phyloP scores from a whole-genome alignment of 306 rosid species.

The Mimosa pudica region DNA sequence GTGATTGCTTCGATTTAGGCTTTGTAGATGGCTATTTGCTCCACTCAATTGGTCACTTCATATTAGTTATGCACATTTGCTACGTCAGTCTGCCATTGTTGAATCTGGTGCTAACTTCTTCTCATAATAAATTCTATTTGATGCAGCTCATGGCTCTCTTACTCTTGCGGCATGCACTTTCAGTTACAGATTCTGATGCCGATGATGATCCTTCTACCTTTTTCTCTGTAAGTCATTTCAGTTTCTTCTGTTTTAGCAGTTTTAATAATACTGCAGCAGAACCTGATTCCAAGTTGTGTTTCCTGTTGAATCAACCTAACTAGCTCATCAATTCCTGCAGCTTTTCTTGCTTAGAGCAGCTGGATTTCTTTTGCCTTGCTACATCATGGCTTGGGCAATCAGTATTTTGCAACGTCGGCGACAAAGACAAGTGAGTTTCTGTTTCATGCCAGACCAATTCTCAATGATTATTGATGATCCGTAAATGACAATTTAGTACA shows the following conservation, averaged over 20 bases:
- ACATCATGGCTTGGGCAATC: constrained; percentile 99
- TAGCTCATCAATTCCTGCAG: constrained; percentile 44
- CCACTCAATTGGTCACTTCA: neutral
- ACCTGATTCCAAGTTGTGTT: constrained; percentile 2
- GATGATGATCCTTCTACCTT: constrained; percentile 73
- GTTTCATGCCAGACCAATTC: neutral
- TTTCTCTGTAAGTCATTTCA: constrained; percentile 62
- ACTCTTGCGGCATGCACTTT: constrained; percentile 74
- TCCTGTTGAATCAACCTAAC: constrained; percentile 32
- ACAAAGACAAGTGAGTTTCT: constrained; percentile 78
- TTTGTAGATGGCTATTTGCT: neutral
- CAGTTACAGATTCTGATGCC: constrained; percentile 57
- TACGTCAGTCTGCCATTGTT: neutral
- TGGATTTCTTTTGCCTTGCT: constrained; percentile 97
- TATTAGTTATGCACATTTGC: neutral
- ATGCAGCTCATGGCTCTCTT: constrained; percentile 82
- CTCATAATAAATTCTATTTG: constrained; percentile 29
- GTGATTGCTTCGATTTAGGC: neutral
- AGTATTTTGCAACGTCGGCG: constrained; percentile 93
- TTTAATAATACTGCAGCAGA: neutral
- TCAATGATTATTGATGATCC: neutral
- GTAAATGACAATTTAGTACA: neutral
- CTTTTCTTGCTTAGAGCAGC: constrained; percentile 95
- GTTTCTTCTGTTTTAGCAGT: constrained; percentile 6
- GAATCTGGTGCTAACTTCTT: constrained; percentile 12